A percentile compares a stretch with the other conserved stretches of the same genome.
These are phyloP conservation scores for Fusarium avenaceum DNA, from an alignment of 2,329 filamentous ascomycete species.

Conservation along the genomic window DNA sequence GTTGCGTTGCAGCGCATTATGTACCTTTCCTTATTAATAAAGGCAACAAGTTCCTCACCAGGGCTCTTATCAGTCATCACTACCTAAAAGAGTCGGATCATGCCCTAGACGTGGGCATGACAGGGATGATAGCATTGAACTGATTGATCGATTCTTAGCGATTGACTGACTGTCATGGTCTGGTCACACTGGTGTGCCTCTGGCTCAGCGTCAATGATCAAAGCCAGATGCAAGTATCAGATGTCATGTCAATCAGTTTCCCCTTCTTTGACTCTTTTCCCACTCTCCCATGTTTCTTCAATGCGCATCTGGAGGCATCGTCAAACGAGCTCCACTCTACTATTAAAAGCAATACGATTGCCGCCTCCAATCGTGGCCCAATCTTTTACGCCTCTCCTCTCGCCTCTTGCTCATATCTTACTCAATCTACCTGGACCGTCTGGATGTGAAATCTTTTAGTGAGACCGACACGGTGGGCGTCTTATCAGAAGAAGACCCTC, in stretches of 20 bases:
- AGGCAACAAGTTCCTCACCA: slow-evolving; percentile 17
- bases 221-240: slow-evolving; percentile 41
- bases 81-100: slow-evolving; percentile 36
- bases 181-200: background rate
- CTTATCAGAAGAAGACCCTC: slow-evolving; percentile 50
- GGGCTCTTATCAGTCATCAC: slow-evolving; percentile 40
- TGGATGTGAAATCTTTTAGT: slow-evolving; percentile 27
- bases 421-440: slow-evolving; percentile 26
- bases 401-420: slow-evolving; percentile 17
- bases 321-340: slow-evolving; percentile 32
- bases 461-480: slow-evolving; percentile 41
- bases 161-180: slow-evolving; percentile 1
- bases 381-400: slow-evolving; percentile 17
- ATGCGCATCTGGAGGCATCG: slow-evolving; percentile 22
- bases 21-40: slow-evolving; percentile 21
- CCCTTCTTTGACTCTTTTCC: slow-evolving; percentile 15
- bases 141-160: slow-evolving; percentile 12
- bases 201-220: slow-evolving; percentile 28
- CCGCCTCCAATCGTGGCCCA: slow-evolving; percentile 36
- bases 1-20: too few relatives aligned
- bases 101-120: slow-evolving; percentile 23
- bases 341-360: slow-evolving; percentile 34
- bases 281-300: slow-evolving; percentile 6
- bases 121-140: slow-evolving; percentile 34
- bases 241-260: slow-evolving; percentile 36